Percentiles rank a stretch among this genome's conserved stretches.
phyloP scores from a whole-genome alignment of 805 yeast genomes.

The Jamesozyma spencerorum region DNA sequence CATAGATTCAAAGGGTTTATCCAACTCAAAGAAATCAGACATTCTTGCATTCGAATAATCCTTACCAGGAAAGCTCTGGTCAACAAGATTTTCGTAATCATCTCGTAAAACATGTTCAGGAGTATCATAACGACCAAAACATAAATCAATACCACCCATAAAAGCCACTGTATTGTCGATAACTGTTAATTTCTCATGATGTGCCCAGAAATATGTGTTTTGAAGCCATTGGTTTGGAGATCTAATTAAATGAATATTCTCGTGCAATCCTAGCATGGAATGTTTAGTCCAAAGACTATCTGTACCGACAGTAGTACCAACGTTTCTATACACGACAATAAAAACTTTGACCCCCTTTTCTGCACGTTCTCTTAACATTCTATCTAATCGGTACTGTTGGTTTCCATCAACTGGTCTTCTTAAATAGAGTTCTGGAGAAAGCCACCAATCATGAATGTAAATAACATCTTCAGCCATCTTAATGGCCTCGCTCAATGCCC shows the following conservation, averaged over 20 bases:
- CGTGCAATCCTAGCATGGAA: conserved; percentile 74
- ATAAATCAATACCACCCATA: conserved; percentile 90
- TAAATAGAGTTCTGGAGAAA: conserved; percentile 85
- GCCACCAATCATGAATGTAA: conserved; percentile 98
- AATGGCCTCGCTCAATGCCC: conserved; percentile 90
- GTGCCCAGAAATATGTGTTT: conserved; percentile 96
- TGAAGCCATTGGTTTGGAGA: conserved; percentile 94
- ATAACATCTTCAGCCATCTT: conserved; percentile 90
- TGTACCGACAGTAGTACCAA: conserved; percentile 84
- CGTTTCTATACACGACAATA: conserved; percentile 86
- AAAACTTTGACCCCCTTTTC: conserved; percentile 91
- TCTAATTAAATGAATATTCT: conserved; percentile 79
- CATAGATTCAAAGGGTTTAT: conserved; percentile 85
- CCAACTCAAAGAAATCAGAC: conserved; percentile 71
- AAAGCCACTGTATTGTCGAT: conserved; percentile 84
- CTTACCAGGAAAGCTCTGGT: conserved; percentile 82
- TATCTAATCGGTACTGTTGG: conserved; percentile 86
- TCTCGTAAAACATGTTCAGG: conserved; percentile 89
- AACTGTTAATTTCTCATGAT: conserved; percentile 86
- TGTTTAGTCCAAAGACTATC: conserved; percentile 94
- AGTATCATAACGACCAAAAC: conserved; percentile 93
- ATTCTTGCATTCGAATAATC: conserved; percentile 95
- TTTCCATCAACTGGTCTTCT: conserved; percentile 93
- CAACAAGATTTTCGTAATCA: conserved; percentile 44
- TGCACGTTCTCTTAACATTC: conserved; percentile 81